phyloP scores from a whole-genome alignment of 2,329 filamentous ascomycete genomes.

The Diaporthe ilicicola region DNA sequence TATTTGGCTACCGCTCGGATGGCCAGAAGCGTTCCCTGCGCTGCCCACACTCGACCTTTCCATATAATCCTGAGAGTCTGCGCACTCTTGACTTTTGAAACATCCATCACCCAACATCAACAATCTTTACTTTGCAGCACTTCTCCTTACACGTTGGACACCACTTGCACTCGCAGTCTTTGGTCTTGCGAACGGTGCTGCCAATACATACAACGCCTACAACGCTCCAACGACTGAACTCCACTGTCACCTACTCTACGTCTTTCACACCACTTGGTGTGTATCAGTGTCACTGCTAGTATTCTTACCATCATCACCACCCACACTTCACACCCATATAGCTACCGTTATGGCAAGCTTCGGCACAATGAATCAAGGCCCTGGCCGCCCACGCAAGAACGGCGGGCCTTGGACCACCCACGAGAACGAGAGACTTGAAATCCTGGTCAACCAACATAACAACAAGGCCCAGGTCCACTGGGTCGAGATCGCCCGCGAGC shows the following conservation, averaged over 20 bases:
- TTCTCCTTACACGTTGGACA: neutral
- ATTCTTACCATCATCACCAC: neutral
- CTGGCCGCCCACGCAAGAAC: slow-evolving; percentile 2
- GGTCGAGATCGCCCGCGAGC: slow-evolving; percentile 82
- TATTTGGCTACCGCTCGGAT: neutral
- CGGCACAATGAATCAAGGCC: neutral
- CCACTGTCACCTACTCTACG: neutral
- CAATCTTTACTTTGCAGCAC: neutral
- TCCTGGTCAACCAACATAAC: neutral
- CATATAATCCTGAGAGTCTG: slow-evolving; percentile 14
- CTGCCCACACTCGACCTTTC: slow-evolving; percentile 4
- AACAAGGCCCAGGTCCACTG: slow-evolving; percentile 63
- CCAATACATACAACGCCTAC: neutral
- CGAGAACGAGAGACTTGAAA: neutral
- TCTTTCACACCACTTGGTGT: neutral
- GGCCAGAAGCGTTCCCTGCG: slow-evolving; percentile 11
- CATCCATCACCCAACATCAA: slow-evolving; percentile 13
- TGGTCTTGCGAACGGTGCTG: neutral
- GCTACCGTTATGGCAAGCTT: neutral
- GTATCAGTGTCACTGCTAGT: neutral
- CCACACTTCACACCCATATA: neutral
- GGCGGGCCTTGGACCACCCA: neutral
- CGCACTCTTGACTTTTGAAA: slow-evolving; percentile 20
- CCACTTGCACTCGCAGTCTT: neutral
- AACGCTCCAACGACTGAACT: neutral